phyloP scores from a whole-genome alignment of 139 green algal species.

The Coelastrella sp. region DNA sequence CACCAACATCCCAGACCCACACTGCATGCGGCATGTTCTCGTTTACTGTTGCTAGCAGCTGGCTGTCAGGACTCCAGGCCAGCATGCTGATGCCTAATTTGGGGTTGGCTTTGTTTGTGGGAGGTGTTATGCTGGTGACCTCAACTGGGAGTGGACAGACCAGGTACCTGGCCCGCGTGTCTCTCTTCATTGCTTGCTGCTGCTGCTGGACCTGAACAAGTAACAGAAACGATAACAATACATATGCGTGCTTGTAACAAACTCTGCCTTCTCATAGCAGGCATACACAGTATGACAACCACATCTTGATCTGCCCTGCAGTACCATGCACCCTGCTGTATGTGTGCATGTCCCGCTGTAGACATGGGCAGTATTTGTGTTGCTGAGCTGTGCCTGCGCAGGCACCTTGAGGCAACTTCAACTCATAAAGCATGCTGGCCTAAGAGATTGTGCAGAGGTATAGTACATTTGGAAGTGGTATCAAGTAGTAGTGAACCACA shows the following conservation, averaged over 20 bases:
- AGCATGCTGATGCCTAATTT: conserved; percentile 71
- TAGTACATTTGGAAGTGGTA: no score
- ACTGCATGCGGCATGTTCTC: conserved; percentile 75
- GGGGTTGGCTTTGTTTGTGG: conserved; percentile 72
- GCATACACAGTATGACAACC: no score
- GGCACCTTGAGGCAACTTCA: background rate
- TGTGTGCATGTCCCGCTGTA: no score
- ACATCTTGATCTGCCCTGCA: no score
- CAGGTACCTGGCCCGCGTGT: conserved; percentile 65
- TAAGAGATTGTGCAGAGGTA: no score
- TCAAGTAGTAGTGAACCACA: no score
- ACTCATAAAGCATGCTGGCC: no score
- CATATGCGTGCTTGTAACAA: no score
- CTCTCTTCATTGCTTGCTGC: background rate
- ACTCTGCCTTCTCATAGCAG: no score
- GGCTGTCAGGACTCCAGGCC: conserved; percentile 75
- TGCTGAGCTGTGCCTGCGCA: background rate
- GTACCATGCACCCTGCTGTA: no score
- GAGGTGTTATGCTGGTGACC: conserved; percentile 54
- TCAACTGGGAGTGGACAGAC: conserved; percentile 67
- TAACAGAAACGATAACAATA: no score
- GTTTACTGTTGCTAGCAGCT: conserved; percentile 80
- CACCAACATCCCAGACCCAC: conserved; percentile 86
- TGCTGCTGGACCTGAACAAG: background rate
- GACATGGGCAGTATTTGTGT: no score